Conservation (phyloP, 768 basidiomycete genomes). For the Udeniomyces megalosporus region DNA sequence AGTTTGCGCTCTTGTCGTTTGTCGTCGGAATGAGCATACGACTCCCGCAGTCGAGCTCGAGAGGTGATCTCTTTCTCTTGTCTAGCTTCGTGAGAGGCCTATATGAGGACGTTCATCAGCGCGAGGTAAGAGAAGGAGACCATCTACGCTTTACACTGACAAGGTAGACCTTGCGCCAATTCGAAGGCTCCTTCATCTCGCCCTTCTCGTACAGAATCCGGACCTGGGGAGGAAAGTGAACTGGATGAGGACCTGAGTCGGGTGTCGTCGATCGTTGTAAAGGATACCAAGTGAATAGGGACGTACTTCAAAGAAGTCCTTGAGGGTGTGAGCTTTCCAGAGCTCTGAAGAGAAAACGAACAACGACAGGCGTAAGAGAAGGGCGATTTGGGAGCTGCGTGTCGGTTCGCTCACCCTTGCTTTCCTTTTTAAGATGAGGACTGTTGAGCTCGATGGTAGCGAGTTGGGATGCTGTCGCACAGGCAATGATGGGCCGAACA, state of each 20-base stretch:
- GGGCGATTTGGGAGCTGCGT: not conserved
- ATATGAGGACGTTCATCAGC: too few relatives aligned
- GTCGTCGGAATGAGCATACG: not conserved
- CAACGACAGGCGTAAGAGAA: not conserved
- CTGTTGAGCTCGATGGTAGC: too few relatives aligned
- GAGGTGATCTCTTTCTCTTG: slow-evolving; percentile 1
- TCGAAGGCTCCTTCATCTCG: slow-evolving; percentile 1
- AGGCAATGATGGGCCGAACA: too few relatives aligned
- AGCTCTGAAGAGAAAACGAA: not conserved
- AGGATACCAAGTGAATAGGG: too few relatives aligned
- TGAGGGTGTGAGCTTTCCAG: slow-evolving; percentile 4
- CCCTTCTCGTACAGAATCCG: slow-evolving; percentile 12
- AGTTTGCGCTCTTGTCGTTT: not conserved
- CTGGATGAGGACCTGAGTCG: too few relatives aligned
- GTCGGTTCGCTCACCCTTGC: not conserved
- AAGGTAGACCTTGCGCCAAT: slow-evolving; percentile 13
- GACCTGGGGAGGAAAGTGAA: not conserved
- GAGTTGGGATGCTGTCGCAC: too few relatives aligned
- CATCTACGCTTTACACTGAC: not conserved
- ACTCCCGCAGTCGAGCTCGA: not conserved
- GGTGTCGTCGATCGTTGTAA: too few relatives aligned
- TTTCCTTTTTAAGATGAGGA: too few relatives aligned
- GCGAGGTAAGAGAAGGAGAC: not conserved
- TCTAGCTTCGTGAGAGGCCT: slow-evolving; percentile 9
- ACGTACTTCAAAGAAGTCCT: slow-evolving; percentile 8